Conservation (phyloP, 2,329 filamentous ascomycete species). For the Curvularia spicifera region DNA sequence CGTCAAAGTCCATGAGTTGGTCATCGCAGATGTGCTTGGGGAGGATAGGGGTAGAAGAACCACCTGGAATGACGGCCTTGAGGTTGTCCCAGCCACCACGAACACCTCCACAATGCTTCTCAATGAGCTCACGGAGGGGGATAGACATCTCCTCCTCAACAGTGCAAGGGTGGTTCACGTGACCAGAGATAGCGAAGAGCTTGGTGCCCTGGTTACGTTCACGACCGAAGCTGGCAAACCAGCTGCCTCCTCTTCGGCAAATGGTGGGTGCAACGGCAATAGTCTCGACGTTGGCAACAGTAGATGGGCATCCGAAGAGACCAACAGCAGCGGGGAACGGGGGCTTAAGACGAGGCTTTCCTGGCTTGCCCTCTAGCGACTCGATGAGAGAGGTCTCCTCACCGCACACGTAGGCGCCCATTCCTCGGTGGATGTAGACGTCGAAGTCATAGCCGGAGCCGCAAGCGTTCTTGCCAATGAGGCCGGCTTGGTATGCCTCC, state of each 20-base stretch:
- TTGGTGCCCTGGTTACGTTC: slow-evolving; percentile 98
- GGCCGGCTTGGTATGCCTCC: slow-evolving; percentile 91
- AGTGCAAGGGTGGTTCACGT: slow-evolving; percentile 98
- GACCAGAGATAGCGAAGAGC: slow-evolving; percentile 96
- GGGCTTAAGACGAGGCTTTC: slow-evolving; percentile 97
- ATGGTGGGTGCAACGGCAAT: slow-evolving; percentile 95
- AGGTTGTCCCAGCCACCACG: slow-evolving; percentile 98
- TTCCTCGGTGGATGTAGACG: slow-evolving; percentile 94
- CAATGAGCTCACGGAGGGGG: slow-evolving; percentile 91
- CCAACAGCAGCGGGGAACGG: slow-evolving; percentile 97
- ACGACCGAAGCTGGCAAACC: slow-evolving; percentile 93
- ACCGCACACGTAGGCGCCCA: slow-evolving; percentile 96
- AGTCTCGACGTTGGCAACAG: slow-evolving; percentile 97
- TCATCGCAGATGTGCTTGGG: slow-evolving; percentile 90
- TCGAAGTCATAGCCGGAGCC: slow-evolving; percentile 97
- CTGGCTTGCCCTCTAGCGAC: slow-evolving; percentile 96
- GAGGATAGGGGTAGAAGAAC: slow-evolving; percentile 93
- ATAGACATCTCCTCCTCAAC: slow-evolving; percentile 99
- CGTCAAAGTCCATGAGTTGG: slow-evolving; percentile 99
- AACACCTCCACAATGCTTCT: slow-evolving; percentile 97
- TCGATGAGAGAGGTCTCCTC: slow-evolving; percentile 99
- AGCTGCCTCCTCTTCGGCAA: slow-evolving; percentile 85
- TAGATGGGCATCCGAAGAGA: slow-evolving; percentile 96
- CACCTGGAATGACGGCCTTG: slow-evolving; percentile 91
- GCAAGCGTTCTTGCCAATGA: slow-evolving; percentile 98